These are phyloP conservation scores for Dothistroma septosporum DNA, from an alignment of 2,329 filamentous ascomycete species.

Conservation along the genomic window DNA sequence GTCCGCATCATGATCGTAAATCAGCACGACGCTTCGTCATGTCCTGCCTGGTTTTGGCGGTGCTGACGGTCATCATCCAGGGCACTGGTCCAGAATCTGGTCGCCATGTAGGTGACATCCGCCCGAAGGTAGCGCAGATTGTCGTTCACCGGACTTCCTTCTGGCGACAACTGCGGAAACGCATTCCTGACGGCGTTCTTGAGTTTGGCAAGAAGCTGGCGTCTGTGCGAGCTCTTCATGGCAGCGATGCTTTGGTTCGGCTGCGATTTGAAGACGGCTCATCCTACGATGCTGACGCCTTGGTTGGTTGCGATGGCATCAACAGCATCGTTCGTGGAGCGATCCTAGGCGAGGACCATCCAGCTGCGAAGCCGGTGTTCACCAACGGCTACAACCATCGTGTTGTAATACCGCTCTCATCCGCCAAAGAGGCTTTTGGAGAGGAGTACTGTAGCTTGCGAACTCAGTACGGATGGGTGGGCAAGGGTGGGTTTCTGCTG, in stretches of 20 bases:
- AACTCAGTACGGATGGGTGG: conserved; percentile 9
- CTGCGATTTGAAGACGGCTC: conserved; percentile 2
- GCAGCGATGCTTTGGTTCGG: neutral
- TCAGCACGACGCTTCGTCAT: neutral
- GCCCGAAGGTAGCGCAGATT: neutral
- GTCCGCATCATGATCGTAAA: conserved; percentile 11
- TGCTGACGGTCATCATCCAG: neutral
- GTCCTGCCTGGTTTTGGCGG: neutral
- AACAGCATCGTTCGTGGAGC: conserved; percentile 4
- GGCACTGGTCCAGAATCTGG: conserved; percentile 1
- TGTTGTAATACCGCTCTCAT: conserved; percentile 7
- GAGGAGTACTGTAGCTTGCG: conserved; percentile 5
- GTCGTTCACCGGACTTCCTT: conserved; percentile 1
- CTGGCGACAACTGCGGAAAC: neutral
- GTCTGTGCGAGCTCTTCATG: neutral
- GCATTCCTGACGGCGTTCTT: neutral
- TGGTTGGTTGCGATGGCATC: conserved; percentile 9
- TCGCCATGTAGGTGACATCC: conserved; percentile 1
- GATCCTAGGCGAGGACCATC: conserved; percentile 4
- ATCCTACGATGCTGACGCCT: neutral
- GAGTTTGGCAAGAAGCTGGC: neutral
- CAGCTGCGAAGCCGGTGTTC: conserved; percentile 7
- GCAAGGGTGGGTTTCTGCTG: conserved; percentile 8
- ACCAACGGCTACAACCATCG: conserved; percentile 10
- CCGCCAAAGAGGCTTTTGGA: conserved; percentile 7